Evolutionary conservation across 2,329 filamentous ascomycete genomes (phyloP).

Genomic region (Neonectria neomacrospora): DNA sequence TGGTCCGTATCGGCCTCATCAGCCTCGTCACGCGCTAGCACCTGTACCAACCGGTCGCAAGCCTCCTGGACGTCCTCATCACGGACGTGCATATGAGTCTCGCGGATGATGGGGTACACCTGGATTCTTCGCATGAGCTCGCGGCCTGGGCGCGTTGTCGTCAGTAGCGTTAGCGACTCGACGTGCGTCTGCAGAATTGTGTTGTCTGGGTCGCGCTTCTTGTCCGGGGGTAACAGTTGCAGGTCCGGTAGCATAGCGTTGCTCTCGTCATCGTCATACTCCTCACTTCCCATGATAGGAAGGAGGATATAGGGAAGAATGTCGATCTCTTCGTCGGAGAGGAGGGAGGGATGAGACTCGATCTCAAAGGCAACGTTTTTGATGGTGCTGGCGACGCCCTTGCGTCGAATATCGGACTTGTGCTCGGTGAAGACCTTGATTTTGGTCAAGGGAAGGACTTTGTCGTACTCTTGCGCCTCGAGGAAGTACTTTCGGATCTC

Average conservation of each 20-base stretch:
- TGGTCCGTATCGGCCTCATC: conserved; percentile 54
- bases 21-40: conserved; percentile 83
- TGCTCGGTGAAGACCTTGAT: conserved; percentile 95
- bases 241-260: conserved; percentile 89
- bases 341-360: conserved; percentile 74
- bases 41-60: conserved; percentile 89
- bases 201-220: conserved; percentile 81
- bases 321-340: conserved; percentile 78
- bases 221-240: conserved; percentile 89
- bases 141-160: conserved; percentile 79
- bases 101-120: conserved; percentile 89
- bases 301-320: conserved; percentile 89
- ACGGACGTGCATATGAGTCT: conserved; percentile 81
- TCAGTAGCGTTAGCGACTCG: conserved; percentile 86
- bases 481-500: conserved; percentile 81
- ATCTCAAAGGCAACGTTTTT: conserved; percentile 94
- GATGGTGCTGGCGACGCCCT: conserved; percentile 95
- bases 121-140: conserved; percentile 79
- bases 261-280: conserved; percentile 87
- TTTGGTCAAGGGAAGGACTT: conserved; percentile 89
- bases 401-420: conserved; percentile 81
- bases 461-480: conserved; percentile 78
- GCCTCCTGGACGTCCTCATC: conserved; percentile 85
- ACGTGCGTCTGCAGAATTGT: conserved; percentile 87
- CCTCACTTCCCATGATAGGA: conserved; percentile 87